Conservation (phyloP, 2,329 filamentous ascomycete species). For the Epichloe coenophiala region DNA sequence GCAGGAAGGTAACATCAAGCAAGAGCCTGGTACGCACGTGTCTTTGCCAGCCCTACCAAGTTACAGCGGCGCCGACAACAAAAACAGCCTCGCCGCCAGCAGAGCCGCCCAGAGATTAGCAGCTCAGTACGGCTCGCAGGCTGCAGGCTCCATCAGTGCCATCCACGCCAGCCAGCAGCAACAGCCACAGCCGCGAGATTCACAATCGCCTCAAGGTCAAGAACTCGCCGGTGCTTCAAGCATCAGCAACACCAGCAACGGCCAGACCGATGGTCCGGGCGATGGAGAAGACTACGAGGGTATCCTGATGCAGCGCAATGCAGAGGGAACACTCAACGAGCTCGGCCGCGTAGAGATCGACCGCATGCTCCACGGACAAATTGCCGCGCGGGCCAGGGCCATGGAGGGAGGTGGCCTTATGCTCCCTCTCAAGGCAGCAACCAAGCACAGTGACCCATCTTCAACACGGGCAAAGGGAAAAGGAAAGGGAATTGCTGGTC, state of each 20-base stretch:
- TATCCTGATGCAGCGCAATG: conserved; percentile 43
- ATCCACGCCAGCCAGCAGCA: conserved; percentile 33
- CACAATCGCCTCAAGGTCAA: conserved; percentile 15
- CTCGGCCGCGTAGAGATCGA: conserved; percentile 53
- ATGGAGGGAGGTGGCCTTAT: conserved; percentile 68
- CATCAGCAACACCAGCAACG: conserved; percentile 26
- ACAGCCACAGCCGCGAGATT: conserved; percentile 16
- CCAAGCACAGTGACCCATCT: conserved; percentile 16
- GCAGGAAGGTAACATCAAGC: conserved; percentile 32
- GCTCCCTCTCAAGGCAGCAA: conserved; percentile 51
- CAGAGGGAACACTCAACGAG: conserved; percentile 38
- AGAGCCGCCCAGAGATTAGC: conserved; percentile 45
- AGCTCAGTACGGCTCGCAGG: conserved; percentile 46
- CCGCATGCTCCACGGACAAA: conserved; percentile 52
- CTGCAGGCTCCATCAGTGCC: conserved; percentile 53
- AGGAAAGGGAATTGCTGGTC: conserved; percentile 28
- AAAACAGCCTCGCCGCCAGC: conserved; percentile 32
- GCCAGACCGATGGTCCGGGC: conserved; percentile 61
- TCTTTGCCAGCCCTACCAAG: conserved; percentile 19
- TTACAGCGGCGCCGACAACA: conserved; percentile 20
- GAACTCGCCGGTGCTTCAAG: conserved; percentile 6
- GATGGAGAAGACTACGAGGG: conserved; percentile 42
- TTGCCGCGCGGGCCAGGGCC: conserved; percentile 49
- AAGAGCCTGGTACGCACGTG: conserved; percentile 27
- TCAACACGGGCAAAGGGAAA: conserved; percentile 11